Base-by-base conservation (phyloP, 2,329 filamentous ascomycete species). In the Talaromyces atroroseus region DNA sequence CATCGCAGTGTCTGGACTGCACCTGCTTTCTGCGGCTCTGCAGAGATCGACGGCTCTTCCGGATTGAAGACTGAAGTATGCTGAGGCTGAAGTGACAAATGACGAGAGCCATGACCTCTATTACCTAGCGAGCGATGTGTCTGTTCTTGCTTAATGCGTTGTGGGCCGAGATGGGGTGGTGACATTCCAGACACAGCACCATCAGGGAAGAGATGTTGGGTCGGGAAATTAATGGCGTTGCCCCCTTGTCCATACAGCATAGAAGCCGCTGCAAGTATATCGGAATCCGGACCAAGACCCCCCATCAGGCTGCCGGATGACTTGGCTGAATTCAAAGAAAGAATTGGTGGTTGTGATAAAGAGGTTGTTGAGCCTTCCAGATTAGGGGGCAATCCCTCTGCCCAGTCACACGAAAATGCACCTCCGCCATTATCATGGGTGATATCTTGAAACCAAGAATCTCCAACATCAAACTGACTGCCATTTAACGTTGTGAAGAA, bases 351-450 rank as follows among this genome's bases (percentile, higher is more conserved):
- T 50, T 82, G 79, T 18, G 84, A 83, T 60, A 82, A 81, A 2
- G 83, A 86, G 20, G 85, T 86, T 1, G 81, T 76, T 12, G 85
- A 83, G 51, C 85, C 85, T 73, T 88, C 81, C 61, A 88, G 84
- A 49, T 79, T 79, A 1, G 85, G 85, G 5, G 85, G 85, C 20
- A 87, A 73, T 58, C 83, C 81, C 20, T 68, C 65, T 24, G 68
- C 61, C 72, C 73, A 76, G 48, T 72, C 70, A 34, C 75, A 66
- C 21, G 66, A 65, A 36, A 67, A 58, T 11, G 62, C 26, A 11
- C 63, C 63, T 8, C 64, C 59, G 1, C 65, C 48, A 57, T 71
- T 72, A 49, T 65, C 67, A 32, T 66, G 62, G 11, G 53, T 24
- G 36, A 64, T 62, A 4, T 62, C 54, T 18, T 64, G 60, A 38